A percentile compares a stretch with the other conserved stretches of the same genome.
Evolutionary conservation across 2,329 filamentous ascomycete genomes (phyloP).

Genomic region (Rutstroemia sydowiana): DNA sequence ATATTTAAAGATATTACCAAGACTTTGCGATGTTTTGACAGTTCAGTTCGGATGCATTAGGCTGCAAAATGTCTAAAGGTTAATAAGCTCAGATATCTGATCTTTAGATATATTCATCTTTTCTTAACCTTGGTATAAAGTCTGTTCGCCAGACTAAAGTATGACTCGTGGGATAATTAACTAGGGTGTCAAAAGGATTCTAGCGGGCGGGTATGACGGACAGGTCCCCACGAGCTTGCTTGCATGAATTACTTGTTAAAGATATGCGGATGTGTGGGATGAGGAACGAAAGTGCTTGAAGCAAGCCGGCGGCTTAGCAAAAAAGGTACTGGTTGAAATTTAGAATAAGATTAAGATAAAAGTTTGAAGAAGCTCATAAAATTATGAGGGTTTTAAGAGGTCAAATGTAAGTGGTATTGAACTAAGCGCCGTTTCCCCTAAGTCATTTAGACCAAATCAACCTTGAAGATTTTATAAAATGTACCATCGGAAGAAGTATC

Average conservation of each 20-base stretch:
- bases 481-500: not conserved
- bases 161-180: slow-evolving; percentile 1
- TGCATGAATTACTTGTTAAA: slow-evolving; percentile 4
- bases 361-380: not conserved
- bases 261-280: slow-evolving; percentile 5
- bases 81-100: not conserved
- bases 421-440: slow-evolving; percentile 7
- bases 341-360: too few relatives aligned
- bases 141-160: not conserved
- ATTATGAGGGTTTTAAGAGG: too few relatives aligned
- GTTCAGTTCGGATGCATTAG: not conserved
- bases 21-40: not conserved
- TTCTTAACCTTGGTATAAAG: not conserved
- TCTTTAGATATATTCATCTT: not conserved
- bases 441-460: not conserved
- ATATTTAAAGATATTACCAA: not conserved
- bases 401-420: slow-evolving; percentile 2
- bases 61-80: not conserved
- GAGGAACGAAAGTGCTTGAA: not conserved
- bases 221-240: slow-evolving; percentile 10
- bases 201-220: slow-evolving; percentile 10
- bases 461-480: not conserved
- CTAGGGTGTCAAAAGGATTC: slow-evolving; percentile 3
- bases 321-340: not conserved
- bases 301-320: slow-evolving; percentile 1